These are phyloP conservation scores for Wickerhamomyces strasburgensis DNA, from an alignment of 805 yeast species.

Conservation along the genomic window DNA sequence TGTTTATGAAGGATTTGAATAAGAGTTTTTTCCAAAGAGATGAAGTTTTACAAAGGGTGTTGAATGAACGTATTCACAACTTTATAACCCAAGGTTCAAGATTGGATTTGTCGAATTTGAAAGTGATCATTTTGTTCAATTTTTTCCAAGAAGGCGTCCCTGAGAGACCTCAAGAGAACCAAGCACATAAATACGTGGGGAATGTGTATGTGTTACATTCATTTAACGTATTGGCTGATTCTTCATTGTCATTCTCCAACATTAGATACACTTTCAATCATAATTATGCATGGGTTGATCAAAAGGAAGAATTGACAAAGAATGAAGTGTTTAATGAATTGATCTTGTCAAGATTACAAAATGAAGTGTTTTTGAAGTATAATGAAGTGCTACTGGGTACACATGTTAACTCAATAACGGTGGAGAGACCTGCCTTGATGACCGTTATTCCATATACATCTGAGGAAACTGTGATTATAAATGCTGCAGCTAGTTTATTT, in stretches of 20 bases:
- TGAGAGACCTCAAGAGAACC: constrained; percentile 22
- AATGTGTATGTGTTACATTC: constrained; percentile 19
- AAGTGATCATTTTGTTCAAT: constrained; percentile 17
- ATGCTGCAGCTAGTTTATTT: constrained; percentile 18
- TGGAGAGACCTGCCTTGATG: constrained; percentile 21
- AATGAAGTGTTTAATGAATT: constrained; percentile 21
- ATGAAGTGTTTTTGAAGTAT: constrained; percentile 19
- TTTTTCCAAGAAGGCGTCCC: constrained; percentile 23
- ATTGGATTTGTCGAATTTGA: constrained; percentile 14
- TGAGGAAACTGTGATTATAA: constrained; percentile 16
- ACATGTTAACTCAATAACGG: constrained; percentile 14
- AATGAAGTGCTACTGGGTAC: constrained; percentile 21
- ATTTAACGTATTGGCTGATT: constrained; percentile 17
- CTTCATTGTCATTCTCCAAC: constrained; percentile 17
- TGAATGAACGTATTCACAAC: constrained; percentile 16
- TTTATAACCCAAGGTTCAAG: constrained; percentile 14
- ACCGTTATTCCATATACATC: constrained; percentile 20
- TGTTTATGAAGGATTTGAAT: constrained; percentile 21
- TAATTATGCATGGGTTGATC: constrained; percentile 20
- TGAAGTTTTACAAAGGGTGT: constrained; percentile 12
- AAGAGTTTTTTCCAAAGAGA: constrained; percentile 17
- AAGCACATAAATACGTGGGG: constrained; percentile 23
- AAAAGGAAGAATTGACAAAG: constrained; percentile 21
- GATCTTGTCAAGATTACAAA: constrained; percentile 18
- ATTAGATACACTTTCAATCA: constrained; percentile 21